Base-by-base conservation (phyloP, 306 rosid species). In the Quercus berberidifolia region DNA sequence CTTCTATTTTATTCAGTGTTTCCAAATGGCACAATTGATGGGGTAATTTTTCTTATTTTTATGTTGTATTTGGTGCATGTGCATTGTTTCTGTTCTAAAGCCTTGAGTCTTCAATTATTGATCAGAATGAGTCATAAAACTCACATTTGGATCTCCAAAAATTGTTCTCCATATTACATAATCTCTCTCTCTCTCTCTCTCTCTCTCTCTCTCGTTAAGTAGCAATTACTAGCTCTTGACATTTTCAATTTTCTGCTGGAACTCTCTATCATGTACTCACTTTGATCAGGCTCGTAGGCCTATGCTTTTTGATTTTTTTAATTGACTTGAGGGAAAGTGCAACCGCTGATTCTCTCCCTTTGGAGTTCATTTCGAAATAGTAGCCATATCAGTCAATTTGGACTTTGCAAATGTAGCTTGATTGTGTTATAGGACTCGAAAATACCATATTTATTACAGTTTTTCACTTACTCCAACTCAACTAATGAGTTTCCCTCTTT, bases 1-100 rank as follows among this genome's bases (percentile, higher is more conserved):
- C 88, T 91, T 71, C 59, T 91, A 57, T 91, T 91, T 80, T 83
- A 88, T 77, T 91, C 96, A 0, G 57, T 88, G 63, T 81, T 86
- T 76, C 89, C 88, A 82, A 83, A 89, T 80, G 88, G 92, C 72
- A 75, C 62, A 76, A 88, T 91, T 81, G 92, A 89, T 64, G 80
- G 63, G 93, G 96, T 87, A 74, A 60, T 55, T 9, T 70, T 62
- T 31, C 65, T 51, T 49, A 3, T 51, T 20, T 31, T 52, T 23
- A 43, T 19, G 25, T 78, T 17, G 41, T 28, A 33, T 28, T 74
- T 13, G 63, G 51, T 62, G 49, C 65, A 49, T 67, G 51, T 49
- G 5, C 52, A 71, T 10, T 49, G 35, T 71, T 60, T 51, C 23
- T 4, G 69, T 63, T 49, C 33, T 30, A 21, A 73, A 73, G n/a